phyloP scores from a whole-genome alignment of 2,329 filamentous ascomycete species.

The Macrophomina pseudophaseolina region DNA sequence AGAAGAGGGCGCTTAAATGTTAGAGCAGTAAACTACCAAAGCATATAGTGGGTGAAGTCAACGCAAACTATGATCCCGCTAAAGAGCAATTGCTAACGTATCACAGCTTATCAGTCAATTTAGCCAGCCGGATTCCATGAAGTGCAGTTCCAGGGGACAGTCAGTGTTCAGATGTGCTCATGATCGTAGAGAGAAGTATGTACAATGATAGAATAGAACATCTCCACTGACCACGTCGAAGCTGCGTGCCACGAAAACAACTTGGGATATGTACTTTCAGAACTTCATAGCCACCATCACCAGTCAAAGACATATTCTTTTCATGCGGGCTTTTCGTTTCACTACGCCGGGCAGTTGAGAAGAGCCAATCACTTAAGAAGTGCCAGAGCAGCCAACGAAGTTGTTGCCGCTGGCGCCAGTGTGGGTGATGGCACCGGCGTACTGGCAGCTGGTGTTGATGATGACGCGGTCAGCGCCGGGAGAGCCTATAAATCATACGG shows the following conservation, averaged over 20 bases:
- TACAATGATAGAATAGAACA: not conserved
- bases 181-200: not conserved
- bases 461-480: conserved; percentile 72
- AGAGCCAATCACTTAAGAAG: conserved; percentile 32
- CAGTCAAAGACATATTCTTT: not conserved
- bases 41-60: no score
- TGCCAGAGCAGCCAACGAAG: conserved; percentile 67
- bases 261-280: not conserved
- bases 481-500: conserved; percentile 49
- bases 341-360: not conserved
- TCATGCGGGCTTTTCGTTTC: not conserved
- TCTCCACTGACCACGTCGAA: not conserved
- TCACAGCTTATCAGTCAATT: no score
- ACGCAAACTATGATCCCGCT: no score
- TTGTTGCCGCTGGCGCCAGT: conserved; percentile 70
- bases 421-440: conserved; percentile 71
- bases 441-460: conserved; percentile 61
- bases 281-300: not conserved
- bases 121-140: no score
- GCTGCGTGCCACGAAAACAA: not conserved
- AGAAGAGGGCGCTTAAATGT: no score
- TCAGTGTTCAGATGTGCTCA: no score
- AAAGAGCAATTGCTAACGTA: no score
- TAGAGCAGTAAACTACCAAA: no score
- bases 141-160: no score